phyloP scores from a whole-genome alignment of 768 basidiomycete species.

The Lactarius pseudohatsudake region DNA sequence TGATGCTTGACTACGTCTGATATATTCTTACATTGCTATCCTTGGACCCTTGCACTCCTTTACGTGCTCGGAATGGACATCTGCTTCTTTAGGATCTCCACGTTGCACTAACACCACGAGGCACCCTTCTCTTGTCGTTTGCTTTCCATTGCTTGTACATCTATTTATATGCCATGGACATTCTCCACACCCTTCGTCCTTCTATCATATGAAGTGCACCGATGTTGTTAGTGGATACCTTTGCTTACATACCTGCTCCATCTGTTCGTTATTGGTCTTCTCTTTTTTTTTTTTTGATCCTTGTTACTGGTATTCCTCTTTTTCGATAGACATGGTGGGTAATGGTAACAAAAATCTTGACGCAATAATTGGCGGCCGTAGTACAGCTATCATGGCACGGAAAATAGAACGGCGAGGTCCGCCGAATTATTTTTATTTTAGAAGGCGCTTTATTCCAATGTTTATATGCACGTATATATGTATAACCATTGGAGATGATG shows the following conservation, averaged over 20 bases:
- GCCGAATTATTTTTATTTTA: too few species aligned
- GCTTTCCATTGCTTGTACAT: neutral
- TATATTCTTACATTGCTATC: neutral
- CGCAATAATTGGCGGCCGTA: too few species aligned
- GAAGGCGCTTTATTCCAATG: too few species aligned
- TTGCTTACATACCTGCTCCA: neutral
- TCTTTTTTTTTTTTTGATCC: too few species aligned
- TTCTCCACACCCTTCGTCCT: neutral
- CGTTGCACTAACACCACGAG: constrained; percentile 5
- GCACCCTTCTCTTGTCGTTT: neutral
- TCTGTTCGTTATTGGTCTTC: neutral
- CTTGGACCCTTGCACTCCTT: neutral
- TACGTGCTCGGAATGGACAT: constrained; percentile 7
- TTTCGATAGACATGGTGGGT: neutral
- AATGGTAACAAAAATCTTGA: neutral
- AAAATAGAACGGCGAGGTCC: too few species aligned
- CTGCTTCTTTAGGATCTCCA: neutral
- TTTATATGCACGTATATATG: too few species aligned
- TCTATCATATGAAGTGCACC: constrained; percentile 1
- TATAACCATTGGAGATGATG: too few species aligned
- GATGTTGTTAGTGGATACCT: constrained; percentile 13
- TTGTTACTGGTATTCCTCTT: too few species aligned
- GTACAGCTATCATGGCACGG: too few species aligned
- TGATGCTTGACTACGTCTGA: neutral
- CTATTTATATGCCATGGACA: neutral